A percentile compares a stretch with the other conserved stretches of the same genome.
Evolutionary conservation across 495 filamentous ascomycete species (phyloP).

Genomic region (Peziza echinospora): DNA sequence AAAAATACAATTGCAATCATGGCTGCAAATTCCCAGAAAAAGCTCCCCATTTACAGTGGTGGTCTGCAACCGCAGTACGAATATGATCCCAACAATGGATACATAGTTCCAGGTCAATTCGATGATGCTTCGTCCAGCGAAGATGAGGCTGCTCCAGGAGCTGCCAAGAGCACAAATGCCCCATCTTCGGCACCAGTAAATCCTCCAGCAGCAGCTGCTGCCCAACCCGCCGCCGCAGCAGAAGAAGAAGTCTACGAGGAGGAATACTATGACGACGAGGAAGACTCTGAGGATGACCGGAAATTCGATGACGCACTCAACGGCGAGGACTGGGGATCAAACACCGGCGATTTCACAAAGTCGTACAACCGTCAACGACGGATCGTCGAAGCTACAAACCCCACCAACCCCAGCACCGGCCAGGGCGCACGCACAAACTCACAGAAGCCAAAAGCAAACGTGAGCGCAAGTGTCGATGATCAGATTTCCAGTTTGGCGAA

Average conservation of each 20-base stretch:
- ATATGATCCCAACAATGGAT: conserved; percentile 9
- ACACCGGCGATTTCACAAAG: conserved; percentile 58
- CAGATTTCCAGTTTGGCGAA: conserved; percentile 62
- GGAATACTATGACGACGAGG: conserved; percentile 32
- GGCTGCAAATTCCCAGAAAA: not conserved
- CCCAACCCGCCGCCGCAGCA: not conserved
- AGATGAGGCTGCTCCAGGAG: not conserved
- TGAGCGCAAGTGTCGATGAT: conserved; percentile 57
- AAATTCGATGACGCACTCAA: conserved; percentile 30
- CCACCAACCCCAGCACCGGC: conserved; percentile 15
- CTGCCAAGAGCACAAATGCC: not conserved
- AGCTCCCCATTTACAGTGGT: not conserved
- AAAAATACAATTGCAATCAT: no score
- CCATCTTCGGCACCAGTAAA: not conserved
- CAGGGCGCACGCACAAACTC: conserved; percentile 45
- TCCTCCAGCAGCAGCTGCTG: not conserved
- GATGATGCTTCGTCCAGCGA: not conserved
- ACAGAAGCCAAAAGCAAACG: conserved; percentile 68
- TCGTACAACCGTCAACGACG: conserved; percentile 72
- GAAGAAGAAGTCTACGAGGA: no score
- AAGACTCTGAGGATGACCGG: conserved; percentile 32
- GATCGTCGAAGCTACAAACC: conserved; percentile 32
- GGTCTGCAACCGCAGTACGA: conserved; percentile 8
- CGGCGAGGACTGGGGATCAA: conserved; percentile 34
- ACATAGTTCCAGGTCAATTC: conserved; percentile 1